A percentile compares a stretch with the other conserved stretches of the same genome.
Evolutionary conservation across 352 stramenopile species (phyloP).

Genomic region (Phytophthora pseudosyringae): DNA sequence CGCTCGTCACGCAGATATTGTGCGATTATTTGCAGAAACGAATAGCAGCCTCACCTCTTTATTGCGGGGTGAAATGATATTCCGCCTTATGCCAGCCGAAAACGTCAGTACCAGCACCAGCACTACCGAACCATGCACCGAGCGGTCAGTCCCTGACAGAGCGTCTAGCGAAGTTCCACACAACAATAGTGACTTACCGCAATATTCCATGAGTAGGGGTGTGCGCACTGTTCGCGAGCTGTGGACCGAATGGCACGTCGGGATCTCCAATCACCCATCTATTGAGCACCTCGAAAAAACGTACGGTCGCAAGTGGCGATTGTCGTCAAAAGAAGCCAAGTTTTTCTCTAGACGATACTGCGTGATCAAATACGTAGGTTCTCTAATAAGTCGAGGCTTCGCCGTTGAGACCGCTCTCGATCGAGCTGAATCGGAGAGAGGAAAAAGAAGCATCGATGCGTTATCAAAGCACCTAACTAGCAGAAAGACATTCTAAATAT

Average conservation of each 20-base stretch:
- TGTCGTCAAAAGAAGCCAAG: constrained; percentile 18
- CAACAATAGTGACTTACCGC: neutral
- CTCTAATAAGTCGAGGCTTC: neutral
- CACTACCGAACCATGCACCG: too few species aligned
- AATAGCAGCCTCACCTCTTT: constrained; percentile 2
- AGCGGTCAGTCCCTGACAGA: neutral
- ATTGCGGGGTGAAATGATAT: neutral
- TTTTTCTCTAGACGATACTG: constrained; percentile 17
- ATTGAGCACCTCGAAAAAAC: constrained; percentile 13
- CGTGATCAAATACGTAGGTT: constrained; percentile 18
- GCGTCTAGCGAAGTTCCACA: neutral
- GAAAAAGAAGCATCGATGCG: constrained; percentile 10
- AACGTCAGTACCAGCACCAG: too few species aligned
- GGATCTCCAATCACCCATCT: neutral
- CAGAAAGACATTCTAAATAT: constrained; percentile 11
- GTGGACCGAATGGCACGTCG: constrained; percentile 9
- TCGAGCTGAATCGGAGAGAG: constrained; percentile 7
- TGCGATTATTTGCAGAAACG: neutral
- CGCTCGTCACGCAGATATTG: neutral
- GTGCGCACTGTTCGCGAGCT: constrained; percentile 6
- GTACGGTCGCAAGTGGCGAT: constrained; percentile 13
- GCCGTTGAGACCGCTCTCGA: constrained; percentile 2
- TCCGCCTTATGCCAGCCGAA: neutral
- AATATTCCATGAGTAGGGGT: constrained; percentile 4
- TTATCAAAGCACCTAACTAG: constrained; percentile 16